Evolutionary conservation across 768 basidiomycete species (phyloP).

Genomic region (Lentinula aciculospora): DNA sequence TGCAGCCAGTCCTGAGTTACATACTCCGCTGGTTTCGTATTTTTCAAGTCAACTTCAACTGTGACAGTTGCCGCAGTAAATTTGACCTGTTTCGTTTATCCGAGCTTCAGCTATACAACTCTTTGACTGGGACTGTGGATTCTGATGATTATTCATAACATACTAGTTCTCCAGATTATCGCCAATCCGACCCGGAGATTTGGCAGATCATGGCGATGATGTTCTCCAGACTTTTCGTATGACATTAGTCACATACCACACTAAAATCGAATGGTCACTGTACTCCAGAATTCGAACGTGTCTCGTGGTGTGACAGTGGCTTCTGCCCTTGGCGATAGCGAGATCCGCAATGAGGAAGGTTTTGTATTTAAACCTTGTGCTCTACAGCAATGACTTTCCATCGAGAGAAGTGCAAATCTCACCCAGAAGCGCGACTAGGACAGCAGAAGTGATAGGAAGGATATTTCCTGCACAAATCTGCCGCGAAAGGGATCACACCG

Average conservation of each 20-base stretch:
- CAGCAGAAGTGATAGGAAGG: slow-evolving; percentile 25
- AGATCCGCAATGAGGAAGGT: slow-evolving; percentile 39
- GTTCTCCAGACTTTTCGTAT: too few species aligned
- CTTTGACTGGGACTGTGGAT: too few species aligned
- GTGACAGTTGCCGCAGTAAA: too few species aligned
- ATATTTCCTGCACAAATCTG: slow-evolving; percentile 25
- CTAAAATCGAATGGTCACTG: background rate
- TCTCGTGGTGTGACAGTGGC: slow-evolving; percentile 28
- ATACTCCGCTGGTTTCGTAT: too few species aligned
- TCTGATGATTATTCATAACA: too few species aligned
- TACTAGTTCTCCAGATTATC: too few species aligned
- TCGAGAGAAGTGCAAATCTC: slow-evolving; percentile 13
- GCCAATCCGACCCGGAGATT: too few species aligned
- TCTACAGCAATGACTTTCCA: slow-evolving; percentile 6
- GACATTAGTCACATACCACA: background rate
- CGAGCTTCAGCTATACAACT: too few species aligned
- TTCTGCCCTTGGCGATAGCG: slow-evolving; percentile 33
- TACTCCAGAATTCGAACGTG: slow-evolving; percentile 25
- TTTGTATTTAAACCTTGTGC: slow-evolving; percentile 30
- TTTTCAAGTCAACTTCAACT: too few species aligned
- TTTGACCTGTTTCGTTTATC: too few species aligned
- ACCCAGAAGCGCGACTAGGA: slow-evolving; percentile 27
- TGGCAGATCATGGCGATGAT: too few species aligned
- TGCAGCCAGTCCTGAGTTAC: too few species aligned
- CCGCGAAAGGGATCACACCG: slow-evolving; percentile 16